Conservation (phyloP, 148 eudicot species). For the Rhododendron ferrugineum region DNA sequence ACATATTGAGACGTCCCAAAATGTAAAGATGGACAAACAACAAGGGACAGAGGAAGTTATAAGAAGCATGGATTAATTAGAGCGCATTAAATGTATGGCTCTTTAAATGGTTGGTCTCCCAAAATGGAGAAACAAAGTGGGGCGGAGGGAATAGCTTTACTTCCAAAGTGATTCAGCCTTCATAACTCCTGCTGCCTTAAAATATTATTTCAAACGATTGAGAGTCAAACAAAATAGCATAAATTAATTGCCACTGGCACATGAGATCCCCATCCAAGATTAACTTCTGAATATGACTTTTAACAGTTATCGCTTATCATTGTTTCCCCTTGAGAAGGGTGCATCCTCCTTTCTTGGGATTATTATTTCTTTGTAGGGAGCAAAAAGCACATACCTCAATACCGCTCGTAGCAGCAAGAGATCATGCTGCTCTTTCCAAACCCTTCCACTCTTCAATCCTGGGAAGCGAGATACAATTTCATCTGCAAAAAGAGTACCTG, state of each 20-base stretch:
- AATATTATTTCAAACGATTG: not conserved
- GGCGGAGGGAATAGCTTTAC: not conserved
- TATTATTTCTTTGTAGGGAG: not conserved
- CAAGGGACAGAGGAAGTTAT: not conserved
- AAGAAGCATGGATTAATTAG: not conserved
- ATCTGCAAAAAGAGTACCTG: slow-evolving; percentile 58
- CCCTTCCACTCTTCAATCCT: slow-evolving; percentile 60
- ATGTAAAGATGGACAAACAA: not conserved
- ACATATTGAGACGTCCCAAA: not conserved
- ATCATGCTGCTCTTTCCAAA: slow-evolving; percentile 87
- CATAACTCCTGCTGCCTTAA: not conserved
- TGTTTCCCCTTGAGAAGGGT: not conserved
- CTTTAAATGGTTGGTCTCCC: not conserved
- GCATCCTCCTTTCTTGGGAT: not conserved
- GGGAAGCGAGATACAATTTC: slow-evolving; percentile 63
- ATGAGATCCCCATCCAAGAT: not conserved
- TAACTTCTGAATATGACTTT: not conserved
- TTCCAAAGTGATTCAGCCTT: not conserved
- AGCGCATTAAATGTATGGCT: not conserved
- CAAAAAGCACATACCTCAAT: slow-evolving; percentile 48
- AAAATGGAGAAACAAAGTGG: not conserved
- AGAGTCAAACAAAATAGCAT: not conserved
- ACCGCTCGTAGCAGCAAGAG: slow-evolving; percentile 64
- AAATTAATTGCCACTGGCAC: not conserved
- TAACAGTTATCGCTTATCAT: not conserved